Conservation (phyloP, 2,329 filamentous ascomycete species). For the Hymenoscyphus salicellus region DNA sequence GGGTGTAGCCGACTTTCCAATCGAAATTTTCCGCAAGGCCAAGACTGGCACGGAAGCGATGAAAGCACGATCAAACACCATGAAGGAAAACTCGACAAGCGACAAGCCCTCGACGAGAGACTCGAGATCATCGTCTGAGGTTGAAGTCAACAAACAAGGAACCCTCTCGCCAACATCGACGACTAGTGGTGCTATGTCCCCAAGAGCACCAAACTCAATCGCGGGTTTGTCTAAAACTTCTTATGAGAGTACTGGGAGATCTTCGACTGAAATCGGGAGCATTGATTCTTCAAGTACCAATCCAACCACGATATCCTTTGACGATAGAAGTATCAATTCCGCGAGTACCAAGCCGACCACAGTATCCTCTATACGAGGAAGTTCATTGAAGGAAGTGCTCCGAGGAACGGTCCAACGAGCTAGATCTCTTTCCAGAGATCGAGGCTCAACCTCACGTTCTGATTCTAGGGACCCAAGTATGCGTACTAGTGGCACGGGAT, state of each 20-base stretch:
- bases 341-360: neutral
- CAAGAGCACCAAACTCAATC: constrained; percentile 10
- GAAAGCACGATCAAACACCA: constrained; percentile 15
- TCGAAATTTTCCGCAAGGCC: constrained; percentile 50
- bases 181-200: constrained; percentile 10
- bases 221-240: constrained; percentile 26
- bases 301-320: neutral
- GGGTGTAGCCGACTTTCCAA: constrained; percentile 72
- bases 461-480: constrained; percentile 19
- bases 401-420: constrained; percentile 31
- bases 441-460: constrained; percentile 19
- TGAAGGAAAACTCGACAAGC: constrained; percentile 9
- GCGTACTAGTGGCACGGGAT: constrained; percentile 16
- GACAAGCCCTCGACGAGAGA: constrained; percentile 14
- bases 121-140: constrained; percentile 17
- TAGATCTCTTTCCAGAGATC: constrained; percentile 21
- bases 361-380: constrained; percentile 13
- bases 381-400: constrained; percentile 34
- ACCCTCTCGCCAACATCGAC: neutral
- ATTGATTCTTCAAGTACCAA: constrained; percentile 25
- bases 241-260: constrained; percentile 26
- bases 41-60: constrained; percentile 25
- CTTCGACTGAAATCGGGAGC: constrained; percentile 15
- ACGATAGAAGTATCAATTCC: neutral
- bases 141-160: constrained; percentile 19